These are phyloP conservation scores for Psilocybe tampanensis DNA, from an alignment of 768 basidiomycete species.

Conservation along the genomic window DNA sequence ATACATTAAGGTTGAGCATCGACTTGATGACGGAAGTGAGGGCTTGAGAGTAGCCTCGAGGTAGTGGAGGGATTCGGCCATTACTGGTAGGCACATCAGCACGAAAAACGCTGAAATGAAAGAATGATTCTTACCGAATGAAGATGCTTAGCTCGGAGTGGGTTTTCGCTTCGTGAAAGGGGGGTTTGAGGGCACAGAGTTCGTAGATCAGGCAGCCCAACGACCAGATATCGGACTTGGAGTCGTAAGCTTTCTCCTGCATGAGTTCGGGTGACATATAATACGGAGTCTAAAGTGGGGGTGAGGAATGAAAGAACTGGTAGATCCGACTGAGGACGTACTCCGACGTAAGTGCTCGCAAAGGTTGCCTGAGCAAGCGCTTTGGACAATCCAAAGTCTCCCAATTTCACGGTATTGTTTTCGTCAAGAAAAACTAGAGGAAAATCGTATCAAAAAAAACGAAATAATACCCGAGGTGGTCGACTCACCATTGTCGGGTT, in stretches of 20 bases:
- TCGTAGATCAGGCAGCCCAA: constrained; percentile 97
- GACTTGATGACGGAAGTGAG: constrained; percentile 77
- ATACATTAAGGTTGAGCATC: constrained; percentile 47
- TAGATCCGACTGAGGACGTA: constrained; percentile 43
- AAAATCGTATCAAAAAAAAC: not conserved
- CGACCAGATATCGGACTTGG: constrained; percentile 99
- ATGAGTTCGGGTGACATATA: constrained; percentile 99
- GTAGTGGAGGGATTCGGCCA: constrained; percentile 89
- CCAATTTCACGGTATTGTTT: constrained; percentile 86
- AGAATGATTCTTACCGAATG: constrained; percentile 56
- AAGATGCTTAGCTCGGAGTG: constrained; percentile 82
- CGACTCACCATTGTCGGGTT: constrained; percentile 93
- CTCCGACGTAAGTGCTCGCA: constrained; percentile 96
- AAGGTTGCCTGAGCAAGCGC: constrained; percentile 87
- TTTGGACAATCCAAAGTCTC: constrained; percentile 96
- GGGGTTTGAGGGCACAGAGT: constrained; percentile 90
- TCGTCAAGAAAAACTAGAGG: constrained; percentile 85
- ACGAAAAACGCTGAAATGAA: not conserved
- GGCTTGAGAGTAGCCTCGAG: constrained; percentile 77
- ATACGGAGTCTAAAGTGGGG: constrained; percentile 81
- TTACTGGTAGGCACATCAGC: constrained; percentile 45
- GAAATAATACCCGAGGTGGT: not conserved
- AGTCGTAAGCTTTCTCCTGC: constrained; percentile 96
- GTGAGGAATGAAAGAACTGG: not conserved
- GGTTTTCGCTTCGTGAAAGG: constrained; percentile 92